Percentiles rank a stretch among this genome's conserved stretches.
Conservation (phyloP, 805 yeast genomes). For the Saccharomycopsis fibuligera region DNA sequence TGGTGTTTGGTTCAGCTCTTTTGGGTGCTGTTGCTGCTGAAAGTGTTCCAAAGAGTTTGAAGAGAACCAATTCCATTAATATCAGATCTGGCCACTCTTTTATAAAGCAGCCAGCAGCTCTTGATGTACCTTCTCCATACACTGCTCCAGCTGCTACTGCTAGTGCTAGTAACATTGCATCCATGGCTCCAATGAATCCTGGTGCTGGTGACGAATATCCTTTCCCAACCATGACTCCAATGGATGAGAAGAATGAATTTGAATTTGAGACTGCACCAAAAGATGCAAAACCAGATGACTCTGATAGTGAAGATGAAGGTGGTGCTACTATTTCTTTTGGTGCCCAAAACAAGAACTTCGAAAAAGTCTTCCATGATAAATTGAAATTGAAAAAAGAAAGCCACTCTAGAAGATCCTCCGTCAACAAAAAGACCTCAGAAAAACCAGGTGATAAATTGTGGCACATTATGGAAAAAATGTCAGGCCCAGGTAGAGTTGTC, state of each 20-base stretch:
- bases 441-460: constrained; percentile 62
- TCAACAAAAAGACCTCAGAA: constrained; percentile 16
- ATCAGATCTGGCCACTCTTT: constrained; percentile 14
- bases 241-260: constrained; percentile 30
- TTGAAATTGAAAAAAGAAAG: constrained; percentile 29
- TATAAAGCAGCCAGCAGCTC: constrained; percentile 1
- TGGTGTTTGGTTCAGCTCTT: constrained; percentile 91
- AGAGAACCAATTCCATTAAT: constrained; percentile 20
- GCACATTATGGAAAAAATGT: constrained; percentile 79
- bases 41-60: constrained; percentile 40
- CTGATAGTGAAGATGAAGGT: constrained; percentile 40
- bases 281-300: constrained; percentile 25
- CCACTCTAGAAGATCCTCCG: constrained; percentile 8
- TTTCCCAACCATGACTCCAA: constrained; percentile 41
- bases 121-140: constrained; percentile 5
- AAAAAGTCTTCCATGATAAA: constrained; percentile 45
- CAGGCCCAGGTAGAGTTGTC: constrained; percentile 79
- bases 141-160: constrained; percentile 41
- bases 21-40: constrained; percentile 92
- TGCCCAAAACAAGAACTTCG: constrained; percentile 43
- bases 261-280: constrained; percentile 25
- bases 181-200: constrained; percentile 30
- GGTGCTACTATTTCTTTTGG: constrained; percentile 54
- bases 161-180: constrained; percentile 48
- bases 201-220: constrained; percentile 34